Conservation (phyloP, 805 yeast genomes). For the Suhomyces prunicola region DNA sequence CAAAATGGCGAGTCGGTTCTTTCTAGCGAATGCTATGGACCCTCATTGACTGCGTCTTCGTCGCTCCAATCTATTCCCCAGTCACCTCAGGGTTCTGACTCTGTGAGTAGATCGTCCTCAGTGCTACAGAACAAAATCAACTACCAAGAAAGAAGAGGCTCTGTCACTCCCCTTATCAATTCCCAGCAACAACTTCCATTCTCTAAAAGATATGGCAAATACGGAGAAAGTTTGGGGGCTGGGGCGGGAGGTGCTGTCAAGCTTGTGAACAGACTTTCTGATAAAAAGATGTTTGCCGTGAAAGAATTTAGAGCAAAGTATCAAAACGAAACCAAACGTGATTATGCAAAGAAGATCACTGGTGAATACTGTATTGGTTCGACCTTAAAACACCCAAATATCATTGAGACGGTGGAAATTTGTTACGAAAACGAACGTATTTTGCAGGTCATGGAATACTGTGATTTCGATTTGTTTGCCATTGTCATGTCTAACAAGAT, state of each 20-base stretch:
- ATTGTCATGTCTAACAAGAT: constrained; percentile 91
- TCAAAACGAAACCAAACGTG: constrained; percentile 71
- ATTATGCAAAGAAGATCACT: constrained; percentile 87
- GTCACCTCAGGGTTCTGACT: constrained; percentile 27
- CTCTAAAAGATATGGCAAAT: constrained; percentile 72
- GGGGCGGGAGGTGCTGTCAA: constrained; percentile 95
- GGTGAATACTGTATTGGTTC: constrained; percentile 94
- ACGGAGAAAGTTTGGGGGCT: constrained; percentile 85
- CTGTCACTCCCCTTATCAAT: constrained; percentile 28
- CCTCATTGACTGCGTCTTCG: constrained; percentile 23
- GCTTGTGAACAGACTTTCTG: constrained; percentile 63
- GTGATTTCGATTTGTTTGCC: constrained; percentile 90
- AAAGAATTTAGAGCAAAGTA: constrained; percentile 84
- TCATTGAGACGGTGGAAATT: constrained; percentile 87
- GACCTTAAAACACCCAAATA: constrained; percentile 83
- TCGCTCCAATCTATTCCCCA: constrained; percentile 36
- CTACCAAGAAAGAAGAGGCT: constrained; percentile 35
- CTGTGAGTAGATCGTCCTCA: constrained; percentile 30
- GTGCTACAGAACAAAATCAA: constrained; percentile 27
- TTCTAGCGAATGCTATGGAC: constrained; percentile 18
- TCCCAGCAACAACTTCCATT: constrained; percentile 46
- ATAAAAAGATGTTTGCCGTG: constrained; percentile 78
- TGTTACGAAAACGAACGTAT: constrained; percentile 84
- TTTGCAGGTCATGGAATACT: constrained; percentile 91
- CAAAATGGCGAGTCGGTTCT: constrained; percentile 7